Percentiles rank a stretch among this genome's conserved stretches.
Evolutionary conservation across 192 early-diverging fungal genomes (phyloP).

Genomic region (Umbelopsis isabellina): DNA sequence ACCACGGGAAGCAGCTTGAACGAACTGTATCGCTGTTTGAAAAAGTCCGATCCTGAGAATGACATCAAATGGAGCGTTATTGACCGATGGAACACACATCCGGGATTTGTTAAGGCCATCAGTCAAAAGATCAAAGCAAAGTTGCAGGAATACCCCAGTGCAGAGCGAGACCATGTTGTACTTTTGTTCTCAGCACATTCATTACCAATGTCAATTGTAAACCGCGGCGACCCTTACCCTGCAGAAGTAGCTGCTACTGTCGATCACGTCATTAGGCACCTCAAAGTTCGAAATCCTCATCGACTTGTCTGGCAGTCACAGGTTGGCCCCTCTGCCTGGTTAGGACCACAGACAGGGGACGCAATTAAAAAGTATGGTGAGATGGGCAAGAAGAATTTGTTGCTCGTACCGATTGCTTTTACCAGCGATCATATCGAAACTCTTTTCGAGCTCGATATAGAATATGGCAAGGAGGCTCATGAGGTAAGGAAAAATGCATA

Average conservation of each 20-base stretch:
- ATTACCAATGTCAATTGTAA: slow-evolving; percentile 90
- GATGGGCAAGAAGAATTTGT: slow-evolving; percentile 76
- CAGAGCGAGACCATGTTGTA: slow-evolving; percentile 71
- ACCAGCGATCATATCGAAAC: slow-evolving; percentile 98
- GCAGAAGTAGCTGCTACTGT: slow-evolving; percentile 87
- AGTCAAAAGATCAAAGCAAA: slow-evolving; percentile 75
- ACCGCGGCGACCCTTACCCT: slow-evolving; percentile 89
- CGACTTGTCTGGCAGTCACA: slow-evolving; percentile 94
- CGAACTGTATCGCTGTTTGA: slow-evolving; percentile 74
- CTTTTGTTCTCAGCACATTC: slow-evolving; percentile 97
- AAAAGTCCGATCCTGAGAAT: slow-evolving; percentile 61
- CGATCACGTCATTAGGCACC: slow-evolving; percentile 75
- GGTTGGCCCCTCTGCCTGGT: slow-evolving; percentile 91
- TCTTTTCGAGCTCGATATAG: slow-evolving; percentile 93
- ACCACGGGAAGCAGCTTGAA: slow-evolving; percentile 93
- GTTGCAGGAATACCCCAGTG: slow-evolving; percentile 65
- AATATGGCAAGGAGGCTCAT: slow-evolving; percentile 85
- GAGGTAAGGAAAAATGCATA: slow-evolving; percentile 51
- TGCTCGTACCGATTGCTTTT: slow-evolving; percentile 94
- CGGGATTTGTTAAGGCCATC: slow-evolving; percentile 80
- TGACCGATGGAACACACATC: slow-evolving; percentile 91
- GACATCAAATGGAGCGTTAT: slow-evolving; percentile 93
- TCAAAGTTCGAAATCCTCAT: slow-evolving; percentile 79
- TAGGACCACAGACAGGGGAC: slow-evolving; percentile 86
- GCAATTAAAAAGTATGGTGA: slow-evolving; percentile 80